Evolutionary conservation across 2,329 filamentous ascomycete species (phyloP).

Genomic region (Lecanicillium sp.): DNA sequence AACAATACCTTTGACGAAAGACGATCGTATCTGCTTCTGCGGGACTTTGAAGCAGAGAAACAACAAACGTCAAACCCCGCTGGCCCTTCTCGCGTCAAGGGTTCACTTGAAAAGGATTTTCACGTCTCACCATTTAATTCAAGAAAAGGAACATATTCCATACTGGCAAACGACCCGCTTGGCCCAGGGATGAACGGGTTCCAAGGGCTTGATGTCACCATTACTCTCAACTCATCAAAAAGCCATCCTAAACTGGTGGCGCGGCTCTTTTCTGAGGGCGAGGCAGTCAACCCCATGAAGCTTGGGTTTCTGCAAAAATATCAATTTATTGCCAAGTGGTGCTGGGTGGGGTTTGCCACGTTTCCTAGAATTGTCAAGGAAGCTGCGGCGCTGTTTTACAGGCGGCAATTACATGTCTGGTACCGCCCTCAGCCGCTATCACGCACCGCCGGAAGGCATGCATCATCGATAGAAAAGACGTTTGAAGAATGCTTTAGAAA

Average conservation of each 20-base stretch:
- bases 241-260: conserved; percentile 52
- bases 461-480: conserved; percentile 21
- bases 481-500: no score
- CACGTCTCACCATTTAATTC: conserved; percentile 71
- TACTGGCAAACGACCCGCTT: conserved; percentile 39
- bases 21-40: conserved; percentile 28
- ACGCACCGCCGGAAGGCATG: conserved; percentile 37
- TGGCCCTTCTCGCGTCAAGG: conserved; percentile 28
- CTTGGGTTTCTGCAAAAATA: conserved; percentile 35
- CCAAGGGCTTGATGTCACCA: conserved; percentile 46
- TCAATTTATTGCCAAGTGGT: conserved; percentile 47
- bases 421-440: conserved; percentile 54
- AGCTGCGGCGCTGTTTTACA: conserved; percentile 48
- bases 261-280: conserved; percentile 44
- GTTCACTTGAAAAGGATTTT: conserved; percentile 61
- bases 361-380: conserved; percentile 58
- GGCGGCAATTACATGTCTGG: conserved; percentile 52
- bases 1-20: conserved; percentile 72
- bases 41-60: conserved; percentile 17
- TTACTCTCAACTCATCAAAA: conserved; percentile 53
- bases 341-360: conserved; percentile 59
- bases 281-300: conserved; percentile 38
- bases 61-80: neutral
- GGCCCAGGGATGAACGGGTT: conserved; percentile 26
- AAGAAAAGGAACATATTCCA: conserved; percentile 44